Base-by-base conservation (phyloP, 768 basidiomycete species). In the Mycena capillaripes region DNA sequence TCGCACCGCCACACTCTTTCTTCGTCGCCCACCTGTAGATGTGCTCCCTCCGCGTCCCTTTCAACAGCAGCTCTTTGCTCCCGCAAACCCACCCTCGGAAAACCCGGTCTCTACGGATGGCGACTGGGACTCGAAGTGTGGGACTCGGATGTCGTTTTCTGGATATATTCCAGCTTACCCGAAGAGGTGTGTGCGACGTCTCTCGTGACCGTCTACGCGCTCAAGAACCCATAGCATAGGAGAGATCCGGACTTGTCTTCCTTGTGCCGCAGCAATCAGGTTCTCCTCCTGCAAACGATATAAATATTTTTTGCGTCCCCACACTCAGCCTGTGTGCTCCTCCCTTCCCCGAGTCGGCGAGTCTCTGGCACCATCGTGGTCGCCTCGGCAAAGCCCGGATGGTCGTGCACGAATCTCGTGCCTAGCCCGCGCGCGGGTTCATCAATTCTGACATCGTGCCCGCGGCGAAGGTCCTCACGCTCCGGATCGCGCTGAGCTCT, bases 401-500 rank as follows among this genome's bases (percentile, higher is more conserved):
- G 60, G 68, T 40, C 2, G 50, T 69, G 30, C 68, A 69, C 42
- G 68, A 69, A 40, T 44, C 29, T 7, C 50, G 68, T 12, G 53
- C 25, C 1, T 52, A n/a, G 21, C 59, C 50, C 11, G 38, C 68
- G 9, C 60, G 52, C 30, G 68, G 68, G 2, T 69, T 69, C 68
- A 60, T 69, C 3, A 29, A 69, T n/a, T 61, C 68, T 16, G 60
- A 60, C 40, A 1, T 32, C 14, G 59, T 60, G 1, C 68, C 68
- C 2, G 46, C 52, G 12, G 30, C 60, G 17, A 62, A 56, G 10
- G 60, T 56, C 0, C 68, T 69, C 21, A 62, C 68, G 0, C 53
- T 69, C 21, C 68, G 60, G 12, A 69, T 69, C 29, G 68, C 52
- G 21, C 11, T 69, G 29, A 61, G 4, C 66, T 82, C 2, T 63